phyloP scores from a whole-genome alignment of 2,329 filamentous ascomycete genomes.

The Cladosporium sp. region DNA sequence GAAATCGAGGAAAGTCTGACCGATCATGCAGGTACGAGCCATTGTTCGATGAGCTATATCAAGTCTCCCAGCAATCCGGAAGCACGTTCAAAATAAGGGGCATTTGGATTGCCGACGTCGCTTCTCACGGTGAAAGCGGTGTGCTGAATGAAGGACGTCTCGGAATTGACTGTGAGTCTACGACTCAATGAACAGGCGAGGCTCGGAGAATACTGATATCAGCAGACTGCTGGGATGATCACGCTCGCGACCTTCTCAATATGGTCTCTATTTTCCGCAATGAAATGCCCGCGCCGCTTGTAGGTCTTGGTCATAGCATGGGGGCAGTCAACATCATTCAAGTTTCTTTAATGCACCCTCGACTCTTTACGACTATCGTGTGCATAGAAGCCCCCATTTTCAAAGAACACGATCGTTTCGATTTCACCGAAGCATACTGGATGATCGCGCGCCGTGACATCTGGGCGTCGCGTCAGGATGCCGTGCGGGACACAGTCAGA shows the following conservation, averaged over 20 bases:
- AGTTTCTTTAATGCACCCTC: slow-evolving; percentile 69
- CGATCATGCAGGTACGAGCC: too few species aligned
- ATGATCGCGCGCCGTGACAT: slow-evolving; percentile 68
- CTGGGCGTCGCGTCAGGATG: slow-evolving; percentile 54
- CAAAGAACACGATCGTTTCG: slow-evolving; percentile 30
- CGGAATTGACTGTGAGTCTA: slow-evolving; percentile 17
- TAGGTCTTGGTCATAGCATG: slow-evolving; percentile 82
- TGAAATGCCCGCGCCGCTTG: slow-evolving; percentile 69
- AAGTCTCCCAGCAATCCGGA: slow-evolving; percentile 6
- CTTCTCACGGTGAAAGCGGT: slow-evolving; percentile 14
- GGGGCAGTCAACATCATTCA: slow-evolving; percentile 67
- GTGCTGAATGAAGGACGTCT: slow-evolving; percentile 17
- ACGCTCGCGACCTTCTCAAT: slow-evolving; percentile 73
- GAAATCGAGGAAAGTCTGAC: too few species aligned
- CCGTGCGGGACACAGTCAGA: slow-evolving; percentile 52
- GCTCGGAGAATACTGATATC: too few species aligned
- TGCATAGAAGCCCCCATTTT: slow-evolving; percentile 75
- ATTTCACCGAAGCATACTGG: slow-evolving; percentile 45
- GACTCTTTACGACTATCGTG: slow-evolving; percentile 66
- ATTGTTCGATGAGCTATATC: slow-evolving; percentile 18
- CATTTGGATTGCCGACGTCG: slow-evolving; percentile 20
- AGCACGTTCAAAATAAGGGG: slow-evolving; percentile 9
- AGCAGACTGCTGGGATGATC: slow-evolving; percentile 75
- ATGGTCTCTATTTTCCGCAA: slow-evolving; percentile 75
- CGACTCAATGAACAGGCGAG: too few species aligned